These are phyloP conservation scores for Claviceps arundinis DNA, from an alignment of 2,329 filamentous ascomycete genomes.

Conservation along the genomic window DNA sequence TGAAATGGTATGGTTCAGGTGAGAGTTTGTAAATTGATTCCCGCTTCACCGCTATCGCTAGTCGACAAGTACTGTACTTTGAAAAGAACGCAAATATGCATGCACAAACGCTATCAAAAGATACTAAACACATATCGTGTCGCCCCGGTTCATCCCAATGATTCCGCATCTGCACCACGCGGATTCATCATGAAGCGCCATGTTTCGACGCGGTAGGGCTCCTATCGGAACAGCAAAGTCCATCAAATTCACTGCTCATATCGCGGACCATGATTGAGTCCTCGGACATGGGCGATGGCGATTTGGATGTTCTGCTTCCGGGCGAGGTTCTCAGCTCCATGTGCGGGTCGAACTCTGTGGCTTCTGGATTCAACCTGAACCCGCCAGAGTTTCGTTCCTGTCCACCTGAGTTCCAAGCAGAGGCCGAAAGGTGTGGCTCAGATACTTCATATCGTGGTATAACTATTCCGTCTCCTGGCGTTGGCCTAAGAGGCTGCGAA, in stretches of 20 bases:
- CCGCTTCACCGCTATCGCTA: background rate
- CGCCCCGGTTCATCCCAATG: background rate
- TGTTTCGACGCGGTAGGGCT: background rate
- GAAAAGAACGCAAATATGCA: background rate
- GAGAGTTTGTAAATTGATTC: background rate
- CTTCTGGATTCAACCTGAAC: conserved; percentile 6
- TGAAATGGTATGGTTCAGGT: background rate
- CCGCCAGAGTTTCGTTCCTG: background rate
- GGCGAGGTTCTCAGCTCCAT: background rate
- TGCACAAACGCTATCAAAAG: background rate
- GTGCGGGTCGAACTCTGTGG: conserved; percentile 4
- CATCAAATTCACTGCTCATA: background rate
- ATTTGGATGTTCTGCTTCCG: background rate
- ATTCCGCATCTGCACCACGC: background rate
- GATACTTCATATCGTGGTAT: background rate
- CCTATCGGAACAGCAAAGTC: background rate
- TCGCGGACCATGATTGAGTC: background rate
- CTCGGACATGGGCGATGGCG: background rate
- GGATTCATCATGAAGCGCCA: background rate
- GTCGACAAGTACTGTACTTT: background rate
- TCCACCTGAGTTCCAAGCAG: background rate
- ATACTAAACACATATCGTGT: background rate
- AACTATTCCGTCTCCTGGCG: background rate
- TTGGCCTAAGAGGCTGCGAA: conserved; percentile 2
- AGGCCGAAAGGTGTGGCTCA: background rate